These are phyloP conservation scores for Thymus mandschuricus DNA, from an alignment of 257 asterid genomes.

Conservation along the genomic window DNA sequence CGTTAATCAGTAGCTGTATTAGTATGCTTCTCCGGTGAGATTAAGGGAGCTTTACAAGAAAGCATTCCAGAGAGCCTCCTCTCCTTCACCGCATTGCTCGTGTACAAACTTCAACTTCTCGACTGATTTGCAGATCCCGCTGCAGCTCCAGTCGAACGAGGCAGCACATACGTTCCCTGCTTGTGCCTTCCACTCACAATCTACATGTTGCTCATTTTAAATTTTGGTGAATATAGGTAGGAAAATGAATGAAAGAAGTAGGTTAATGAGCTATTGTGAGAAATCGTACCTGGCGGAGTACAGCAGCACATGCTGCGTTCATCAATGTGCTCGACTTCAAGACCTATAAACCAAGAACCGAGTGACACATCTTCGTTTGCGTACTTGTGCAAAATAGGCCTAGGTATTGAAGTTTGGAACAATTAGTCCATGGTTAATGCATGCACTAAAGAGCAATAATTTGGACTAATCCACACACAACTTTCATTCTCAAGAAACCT, in stretches of 20 bases:
- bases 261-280: conserved; percentile 11
- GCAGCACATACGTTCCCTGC: conserved; percentile 59
- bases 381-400: conserved; percentile 87
- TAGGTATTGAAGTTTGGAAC: conserved; percentile 34
- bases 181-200: conserved; percentile 49
- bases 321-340: conserved; percentile 87
- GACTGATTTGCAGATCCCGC: conserved; percentile 70
- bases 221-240: background rate
- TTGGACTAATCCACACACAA: background rate
- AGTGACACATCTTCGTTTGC: conserved; percentile 90
- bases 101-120: conserved; percentile 62
- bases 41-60: no score
- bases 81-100: no score
- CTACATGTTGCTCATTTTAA: conserved; percentile 26
- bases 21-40: no score
- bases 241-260: background rate
- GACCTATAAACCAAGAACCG: conserved; percentile 89
- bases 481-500: no score
- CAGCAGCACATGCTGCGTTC: conserved; percentile 90
- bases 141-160: conserved; percentile 76
- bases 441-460: conserved; percentile 8
- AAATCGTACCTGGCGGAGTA: conserved; percentile 78
- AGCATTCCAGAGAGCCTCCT: no score
- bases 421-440: no score
- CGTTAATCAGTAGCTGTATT: no score